Evolutionary conservation across 2,329 filamentous ascomycete genomes (phyloP).

Genomic region (Curvularia sp.): DNA sequence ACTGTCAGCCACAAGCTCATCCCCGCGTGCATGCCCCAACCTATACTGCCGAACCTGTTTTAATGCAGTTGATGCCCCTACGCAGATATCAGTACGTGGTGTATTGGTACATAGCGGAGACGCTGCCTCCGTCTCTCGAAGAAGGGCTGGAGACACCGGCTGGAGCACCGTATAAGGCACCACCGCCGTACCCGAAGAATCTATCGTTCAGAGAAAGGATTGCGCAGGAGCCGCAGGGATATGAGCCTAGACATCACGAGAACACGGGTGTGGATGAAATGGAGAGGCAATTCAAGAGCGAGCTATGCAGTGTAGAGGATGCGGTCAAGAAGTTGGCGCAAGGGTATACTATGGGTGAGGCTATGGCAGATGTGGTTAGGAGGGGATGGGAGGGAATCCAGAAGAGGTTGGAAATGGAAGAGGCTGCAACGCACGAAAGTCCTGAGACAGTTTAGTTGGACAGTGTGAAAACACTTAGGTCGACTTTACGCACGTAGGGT

Average conservation of each 20-base stretch:
- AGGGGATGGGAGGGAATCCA: conserved; percentile 56
- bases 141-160: conserved; percentile 29
- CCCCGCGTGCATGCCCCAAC: conserved; percentile 32
- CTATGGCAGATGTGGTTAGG: conserved; percentile 56
- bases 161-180: conserved; percentile 46
- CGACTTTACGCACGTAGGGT: neutral
- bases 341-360: conserved; percentile 34
- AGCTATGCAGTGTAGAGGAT: conserved; percentile 54
- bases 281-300: conserved; percentile 54
- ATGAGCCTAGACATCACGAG: conserved; percentile 55
- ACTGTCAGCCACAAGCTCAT: conserved; percentile 53
- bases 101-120: conserved; percentile 58
- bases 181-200: conserved; percentile 46
- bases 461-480: neutral
- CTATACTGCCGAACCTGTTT: conserved; percentile 54
- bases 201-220: conserved; percentile 51
- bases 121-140: conserved; percentile 51
- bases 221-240: conserved; percentile 49
- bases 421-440: conserved; percentile 28
- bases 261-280: conserved; percentile 58
- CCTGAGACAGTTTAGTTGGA: conserved; percentile 19
- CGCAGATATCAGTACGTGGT: conserved; percentile 52
- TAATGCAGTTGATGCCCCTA: conserved; percentile 55
- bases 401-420: conserved; percentile 42
- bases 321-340: conserved; percentile 49